Conservation (phyloP, 2,329 filamentous ascomycete species). For the Colletotrichum viniferum region DNA sequence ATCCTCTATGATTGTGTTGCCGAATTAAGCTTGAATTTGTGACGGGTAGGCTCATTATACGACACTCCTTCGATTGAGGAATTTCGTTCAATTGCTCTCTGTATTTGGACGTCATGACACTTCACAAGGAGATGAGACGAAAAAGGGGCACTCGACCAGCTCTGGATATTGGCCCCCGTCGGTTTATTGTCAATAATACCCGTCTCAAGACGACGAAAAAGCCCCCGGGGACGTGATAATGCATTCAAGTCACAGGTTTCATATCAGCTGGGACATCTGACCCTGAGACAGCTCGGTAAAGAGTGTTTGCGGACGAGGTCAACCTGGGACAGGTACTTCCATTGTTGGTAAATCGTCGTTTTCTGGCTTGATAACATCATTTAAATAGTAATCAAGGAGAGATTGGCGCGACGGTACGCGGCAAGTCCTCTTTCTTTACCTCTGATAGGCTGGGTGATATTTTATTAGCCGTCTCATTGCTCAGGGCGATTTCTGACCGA, state of each 20-base stretch:
- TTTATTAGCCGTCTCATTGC: background rate
- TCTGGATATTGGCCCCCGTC: background rate
- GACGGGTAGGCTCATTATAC: background rate
- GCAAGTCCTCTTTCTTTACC: background rate
- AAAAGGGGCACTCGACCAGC: fast-evolving
- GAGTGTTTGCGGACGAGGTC: fast-evolving
- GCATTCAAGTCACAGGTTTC: background rate
- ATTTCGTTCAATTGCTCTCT: fast-evolving
- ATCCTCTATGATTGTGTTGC: too few species aligned
- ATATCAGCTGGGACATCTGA: background rate
- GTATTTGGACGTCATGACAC: fast-evolving
- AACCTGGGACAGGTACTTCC: fast-evolving
- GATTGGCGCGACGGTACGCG: background rate
- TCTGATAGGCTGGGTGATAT: background rate
- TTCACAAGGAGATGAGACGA: background rate
- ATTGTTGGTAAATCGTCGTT: background rate
- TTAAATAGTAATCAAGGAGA: background rate
- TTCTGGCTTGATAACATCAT: background rate
- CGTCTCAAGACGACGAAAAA: background rate
- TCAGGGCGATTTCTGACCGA: background rate
- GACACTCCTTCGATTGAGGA: background rate
- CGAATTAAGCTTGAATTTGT: too few species aligned
- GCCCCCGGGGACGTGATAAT: background rate
- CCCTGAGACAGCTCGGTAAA: background rate
- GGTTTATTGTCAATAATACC: background rate